Base-by-base conservation (phyloP, 805 yeast species). In the Scheffersomyces lignosus region DNA sequence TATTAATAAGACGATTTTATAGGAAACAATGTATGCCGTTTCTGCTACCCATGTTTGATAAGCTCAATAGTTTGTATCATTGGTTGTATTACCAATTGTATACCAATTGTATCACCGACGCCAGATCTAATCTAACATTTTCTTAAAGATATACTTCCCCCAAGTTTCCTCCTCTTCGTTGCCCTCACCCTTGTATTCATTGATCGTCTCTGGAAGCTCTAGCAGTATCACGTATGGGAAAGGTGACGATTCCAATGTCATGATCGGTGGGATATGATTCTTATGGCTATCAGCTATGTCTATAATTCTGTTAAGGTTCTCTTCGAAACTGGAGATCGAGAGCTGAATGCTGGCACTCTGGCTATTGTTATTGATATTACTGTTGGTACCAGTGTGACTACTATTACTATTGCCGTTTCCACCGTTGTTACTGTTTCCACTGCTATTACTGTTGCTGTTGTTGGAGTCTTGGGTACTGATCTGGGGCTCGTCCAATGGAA, bases 191-290 rank as follows among this genome's bases (percentile, higher is more conserved):
- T 27, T 24, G 7, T 28, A 15, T n/a, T n/a, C 15, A 18, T 27
- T 15, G n/a, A 10, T 22, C 12, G 18, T 18, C 10, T 20, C 30
- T 14, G 42, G 22, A 7, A 30, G 34, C 33, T 32, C 58, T 14
- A 66, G 48, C 10, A 49, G 45, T n/a, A 70, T 65, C 6, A 40
- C 47, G 43, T 62, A 69, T 1, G 73, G 87, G 50, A 86, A 86
- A 3, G 93, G 91, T 8, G 80, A 62, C 18, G 74, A 62, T 3
- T 82, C 88, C 12, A 80, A 64, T 1, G 86, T 74, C 13, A 83
- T 76, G 16, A 86, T 82, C 1, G 87, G 84, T 3, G 95, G 95
- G 2, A 87, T 79, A 47, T 83, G 89, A 32, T 70, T 75, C 49
- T 78, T 81, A 49, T 81, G 70, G 5, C 54, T 49, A 48, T 83